Percentiles rank a stretch among this genome's conserved stretches.
phyloP scores from a whole-genome alignment of 2,329 filamentous ascomycete genomes.

The Colletotrichum euphorbiae region DNA sequence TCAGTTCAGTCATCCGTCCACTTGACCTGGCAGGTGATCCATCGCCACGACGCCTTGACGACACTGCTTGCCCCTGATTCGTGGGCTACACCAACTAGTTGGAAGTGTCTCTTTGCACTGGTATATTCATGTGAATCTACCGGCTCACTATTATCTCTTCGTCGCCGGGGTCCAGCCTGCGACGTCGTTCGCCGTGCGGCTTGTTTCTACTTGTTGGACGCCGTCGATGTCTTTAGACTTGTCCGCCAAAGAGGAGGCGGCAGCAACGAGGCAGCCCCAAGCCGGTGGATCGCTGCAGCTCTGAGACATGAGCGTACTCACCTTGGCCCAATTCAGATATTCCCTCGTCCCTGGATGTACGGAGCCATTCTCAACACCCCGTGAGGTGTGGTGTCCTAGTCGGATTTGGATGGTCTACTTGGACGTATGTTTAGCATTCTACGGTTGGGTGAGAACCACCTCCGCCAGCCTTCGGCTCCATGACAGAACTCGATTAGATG shows the following conservation, averaged over 20 bases:
- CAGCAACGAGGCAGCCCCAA: conserved; percentile 9
- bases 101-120: conserved; percentile 13
- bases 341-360: not conserved
- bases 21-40: conserved; percentile 10
- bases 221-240: not conserved
- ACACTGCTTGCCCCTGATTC: conserved; percentile 11
- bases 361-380: not conserved
- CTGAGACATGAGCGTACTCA: conserved; percentile 2
- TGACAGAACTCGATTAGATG: not conserved
- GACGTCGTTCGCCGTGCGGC: conserved; percentile 1
- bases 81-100: conserved; percentile 20
- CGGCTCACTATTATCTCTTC: not conserved
- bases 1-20: not conserved
- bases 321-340: not conserved
- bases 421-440: not conserved
- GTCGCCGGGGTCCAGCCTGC: not conserved
- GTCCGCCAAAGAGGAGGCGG: not conserved
- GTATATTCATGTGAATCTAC: conserved; percentile 22
- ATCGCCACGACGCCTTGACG: not conserved
- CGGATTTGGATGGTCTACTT: not conserved
- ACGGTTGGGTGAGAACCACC: not conserved
- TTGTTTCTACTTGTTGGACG: conserved; percentile 1
- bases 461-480: not conserved
- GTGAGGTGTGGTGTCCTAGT: not conserved
- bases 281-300: not conserved